Base-by-base conservation (phyloP, 2,329 filamentous ascomycete species). In the Clarireedia homoeocarpa region DNA sequence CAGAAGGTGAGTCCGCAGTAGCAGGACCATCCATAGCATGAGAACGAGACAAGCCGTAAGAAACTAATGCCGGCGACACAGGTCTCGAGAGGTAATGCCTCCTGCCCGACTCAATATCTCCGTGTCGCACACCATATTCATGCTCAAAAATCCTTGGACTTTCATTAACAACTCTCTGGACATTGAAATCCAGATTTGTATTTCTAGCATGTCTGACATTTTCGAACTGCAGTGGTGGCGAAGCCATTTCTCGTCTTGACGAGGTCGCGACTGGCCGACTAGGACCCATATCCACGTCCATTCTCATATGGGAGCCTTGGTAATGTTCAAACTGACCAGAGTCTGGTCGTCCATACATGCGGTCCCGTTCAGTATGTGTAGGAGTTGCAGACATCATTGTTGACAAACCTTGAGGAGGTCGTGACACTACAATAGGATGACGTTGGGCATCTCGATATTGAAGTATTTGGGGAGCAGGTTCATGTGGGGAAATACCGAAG, bases 391-490 rank as follows among this genome's bases (percentile, higher is more conserved):
- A 60, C 42, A 55, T 54, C 48, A 57, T 52, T 36, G 58, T 56
- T 46, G 58, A 63, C 61, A 65, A 62, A 64, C 64, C 63, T 66
- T 67, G 63, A 60, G 53, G 59, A 42, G 57, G 44, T 34, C 65
- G 62, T 63, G 52, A 45, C 62, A 57, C 60, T 24, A 62, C 64
- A 20, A 58, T 46, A 44, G 60, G 56, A 36, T 57, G 61, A 46
- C 61, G 61, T 63, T 62, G 58, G 61, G 62, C 64, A 60, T 66
- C 62, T 36, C 17, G 38, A 27, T 15, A 27, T 50, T 30, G 6
- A 15, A 51, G 24, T 34, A 9, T 26, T 34, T 23, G 34, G 7
- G 62, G 57, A 55, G 57, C 49, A 53, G 27, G 60, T 51, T 54
- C 58, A 48, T 59, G 53, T 38, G 4, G n/a, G 15, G 51, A 56